Evolutionary conservation across 176 grass and related monocot genomes (phyloP).

Genomic region (Tillandsia fasciculata): DNA sequence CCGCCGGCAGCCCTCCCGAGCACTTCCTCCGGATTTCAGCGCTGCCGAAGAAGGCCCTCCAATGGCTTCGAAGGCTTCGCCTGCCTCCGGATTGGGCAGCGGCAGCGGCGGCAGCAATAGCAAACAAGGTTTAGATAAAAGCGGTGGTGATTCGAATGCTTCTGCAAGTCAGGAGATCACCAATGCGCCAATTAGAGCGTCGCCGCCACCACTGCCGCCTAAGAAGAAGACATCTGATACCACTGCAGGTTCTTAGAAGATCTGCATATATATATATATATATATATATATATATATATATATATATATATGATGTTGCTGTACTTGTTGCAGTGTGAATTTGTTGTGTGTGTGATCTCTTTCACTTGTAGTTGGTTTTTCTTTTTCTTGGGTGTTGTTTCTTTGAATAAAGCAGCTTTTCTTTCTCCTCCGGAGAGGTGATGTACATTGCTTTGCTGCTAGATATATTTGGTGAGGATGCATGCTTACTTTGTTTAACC

Average conservation of each 20-base stretch:
- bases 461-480: too few species aligned
- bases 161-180: too few species aligned
- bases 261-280: background rate
- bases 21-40: background rate
- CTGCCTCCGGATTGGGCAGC: background rate
- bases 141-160: background rate
- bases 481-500: too few species aligned
- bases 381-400: too few species aligned
- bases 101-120: background rate
- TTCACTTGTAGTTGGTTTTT: background rate
- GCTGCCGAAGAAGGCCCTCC: background rate
- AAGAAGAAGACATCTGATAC: background rate
- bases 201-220: background rate
- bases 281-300: background rate
- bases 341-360: background rate
- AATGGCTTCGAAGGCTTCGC: too few species aligned
- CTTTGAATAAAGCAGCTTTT: too few species aligned
- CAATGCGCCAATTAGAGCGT: background rate
- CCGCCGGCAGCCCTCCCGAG: constrained; percentile 11
- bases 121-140: background rate
- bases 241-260: background rate
- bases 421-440: too few species aligned
- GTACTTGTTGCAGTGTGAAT: background rate
- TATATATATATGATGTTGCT: background rate
- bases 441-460: too few species aligned